Evolutionary conservation across 1,139 yeast species (phyloP), one percentile per base, ranked within the genome.

Genomic region (Taphrina betulina): DNA sequence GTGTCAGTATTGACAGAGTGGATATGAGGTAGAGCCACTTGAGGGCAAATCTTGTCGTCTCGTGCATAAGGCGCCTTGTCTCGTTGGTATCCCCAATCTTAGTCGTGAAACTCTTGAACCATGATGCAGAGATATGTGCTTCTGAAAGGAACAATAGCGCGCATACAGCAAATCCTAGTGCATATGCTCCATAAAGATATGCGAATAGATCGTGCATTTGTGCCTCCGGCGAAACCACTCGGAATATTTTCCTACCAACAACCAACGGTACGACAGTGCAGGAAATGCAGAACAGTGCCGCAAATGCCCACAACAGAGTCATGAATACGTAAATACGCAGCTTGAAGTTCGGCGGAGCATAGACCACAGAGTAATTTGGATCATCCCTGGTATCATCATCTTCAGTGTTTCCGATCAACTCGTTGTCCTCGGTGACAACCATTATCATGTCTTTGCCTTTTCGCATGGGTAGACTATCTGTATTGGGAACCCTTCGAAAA

Each of bases 401-500:
- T 12, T 69, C 69, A 45, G 74, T 73, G 2, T 71, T 62, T 44
- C 75, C 78, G 23, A 83, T 69, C 19, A 86, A 74, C 57, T 77
- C 75, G 67, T 90, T 96, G 63, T 83, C 85, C 63, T 81, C 84
- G 0, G 95, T 85, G 1, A 92, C 97, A 0, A 87, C 80, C 3
- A 86, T 83, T 69, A 94, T 92, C 60, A 89, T 70, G 51, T 78
- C 76, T 63, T 78, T 81, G 34, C 83, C 78, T 62, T 76, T 80
- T 45, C 75, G 78, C 31, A 66, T 57, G 0, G 94, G 80, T 23
- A 85, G 80, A 7, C 82, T 81, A 66, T 89, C 96, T 60, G 79
- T 78, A 58, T 80, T 84, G 0, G 98, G 98, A 0, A 90, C 98
- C 55, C 98, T 78, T 35, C 89, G 81, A 65, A 79, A 84, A 46